Evolutionary conservation across 495 filamentous ascomycete genomes (phyloP).

Genomic region (Astrocystis sublimbata): DNA sequence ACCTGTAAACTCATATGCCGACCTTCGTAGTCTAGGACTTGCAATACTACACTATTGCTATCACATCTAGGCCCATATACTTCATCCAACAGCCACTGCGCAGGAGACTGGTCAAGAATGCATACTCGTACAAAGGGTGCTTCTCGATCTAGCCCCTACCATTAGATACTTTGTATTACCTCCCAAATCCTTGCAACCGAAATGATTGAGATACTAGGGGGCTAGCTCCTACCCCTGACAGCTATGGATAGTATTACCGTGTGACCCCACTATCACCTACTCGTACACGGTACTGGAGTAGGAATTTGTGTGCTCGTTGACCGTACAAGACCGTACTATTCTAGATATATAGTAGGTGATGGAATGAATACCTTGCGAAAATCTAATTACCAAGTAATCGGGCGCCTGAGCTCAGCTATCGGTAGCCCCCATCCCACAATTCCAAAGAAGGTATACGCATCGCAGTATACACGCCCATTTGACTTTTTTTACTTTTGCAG

Average conservation of each 20-base stretch:
- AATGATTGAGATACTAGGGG: not conserved
- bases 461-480: too few relatives aligned
- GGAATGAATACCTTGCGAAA: too few relatives aligned
- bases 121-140: conserved; percentile 8
- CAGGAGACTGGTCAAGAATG: not conserved
- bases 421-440: too few relatives aligned
- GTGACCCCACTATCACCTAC: not conserved
- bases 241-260: not conserved
- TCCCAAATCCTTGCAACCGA: not conserved
- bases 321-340: too few relatives aligned
- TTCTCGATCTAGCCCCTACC: not conserved
- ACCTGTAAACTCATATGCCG: not conserved
- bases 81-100: not conserved
- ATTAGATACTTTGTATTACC: not conserved
- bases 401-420: too few relatives aligned
- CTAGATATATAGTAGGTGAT: too few relatives aligned
- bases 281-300: not conserved
- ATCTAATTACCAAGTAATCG: too few relatives aligned
- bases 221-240: not conserved
- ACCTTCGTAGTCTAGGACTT: not conserved
- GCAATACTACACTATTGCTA: not conserved
- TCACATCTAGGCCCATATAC: conserved; percentile 5
- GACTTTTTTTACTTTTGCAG: too few relatives aligned
- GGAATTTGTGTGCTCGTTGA: too few relatives aligned
- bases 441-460: too few relatives aligned